These are phyloP conservation scores for Smittium culicis DNA, from an alignment of 371 early-diverging fungal species.

Conservation along the genomic window DNA sequence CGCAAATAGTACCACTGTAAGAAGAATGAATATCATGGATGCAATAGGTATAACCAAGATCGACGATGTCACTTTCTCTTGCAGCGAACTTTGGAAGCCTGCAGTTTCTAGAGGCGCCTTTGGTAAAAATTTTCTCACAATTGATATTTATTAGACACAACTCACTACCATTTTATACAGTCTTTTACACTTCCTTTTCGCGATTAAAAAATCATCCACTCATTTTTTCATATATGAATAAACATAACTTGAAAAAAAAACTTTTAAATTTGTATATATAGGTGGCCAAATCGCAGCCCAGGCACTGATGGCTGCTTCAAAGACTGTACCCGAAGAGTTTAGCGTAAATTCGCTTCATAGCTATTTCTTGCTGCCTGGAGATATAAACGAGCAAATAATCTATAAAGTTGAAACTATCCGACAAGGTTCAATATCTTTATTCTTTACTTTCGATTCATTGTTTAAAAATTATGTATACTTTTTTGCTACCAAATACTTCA, in stretches of 20 bases:
- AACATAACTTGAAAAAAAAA: too few relatives aligned
- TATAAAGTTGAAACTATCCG: background rate
- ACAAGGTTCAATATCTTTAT: too few relatives aligned
- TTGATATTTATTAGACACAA: too few relatives aligned
- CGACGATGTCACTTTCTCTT: background rate
- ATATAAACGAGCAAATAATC: constrained; percentile 8
- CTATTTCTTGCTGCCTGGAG: constrained; percentile 59
- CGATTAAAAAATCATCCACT: too few relatives aligned
- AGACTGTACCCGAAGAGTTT: background rate
- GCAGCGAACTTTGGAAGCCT: background rate
- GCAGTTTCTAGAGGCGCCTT: background rate
- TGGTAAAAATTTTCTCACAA: background rate
- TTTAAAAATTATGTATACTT: background rate
- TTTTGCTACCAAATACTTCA: background rate
- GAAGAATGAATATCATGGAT: background rate
- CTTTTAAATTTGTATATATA: too few relatives aligned
- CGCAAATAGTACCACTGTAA: too few relatives aligned
- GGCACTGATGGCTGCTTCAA: background rate
- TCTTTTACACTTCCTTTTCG: too few relatives aligned
- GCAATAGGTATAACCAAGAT: background rate
- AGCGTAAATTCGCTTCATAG: constrained; percentile 41
- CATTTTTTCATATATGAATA: too few relatives aligned
- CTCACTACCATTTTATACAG: too few relatives aligned
- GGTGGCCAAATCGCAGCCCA: background rate
- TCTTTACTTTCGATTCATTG: too few relatives aligned